Conservation (phyloP, 441 rosid genomes). For the Pelargonium citronellum region DNA sequence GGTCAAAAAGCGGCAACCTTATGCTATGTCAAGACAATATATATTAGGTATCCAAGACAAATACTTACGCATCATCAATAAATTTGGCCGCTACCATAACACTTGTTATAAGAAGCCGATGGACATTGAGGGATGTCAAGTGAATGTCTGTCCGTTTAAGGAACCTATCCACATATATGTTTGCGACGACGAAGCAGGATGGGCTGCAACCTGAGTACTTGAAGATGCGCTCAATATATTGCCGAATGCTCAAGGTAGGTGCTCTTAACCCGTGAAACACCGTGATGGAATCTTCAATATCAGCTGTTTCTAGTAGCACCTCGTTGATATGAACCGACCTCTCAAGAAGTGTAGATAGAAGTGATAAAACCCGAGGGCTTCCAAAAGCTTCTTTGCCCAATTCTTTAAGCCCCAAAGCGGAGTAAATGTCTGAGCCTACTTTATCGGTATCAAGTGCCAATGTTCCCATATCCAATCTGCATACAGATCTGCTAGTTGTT, state of each 20-base stretch:
- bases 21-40: no score
- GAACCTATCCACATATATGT: constrained; percentile 60
- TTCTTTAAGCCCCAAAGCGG: constrained; percentile 51
- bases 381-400: constrained; percentile 40
- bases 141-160: constrained; percentile 37
- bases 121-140: constrained; percentile 65
- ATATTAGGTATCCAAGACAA: background rate
- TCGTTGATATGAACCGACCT: constrained; percentile 46
- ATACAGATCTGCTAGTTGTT: background rate
- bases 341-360: constrained; percentile 63
- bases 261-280: constrained; percentile 60
- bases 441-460: constrained; percentile 28
- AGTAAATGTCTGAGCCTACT: constrained; percentile 42
- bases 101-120: constrained; percentile 73
- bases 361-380: constrained; percentile 45
- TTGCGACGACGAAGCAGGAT: constrained; percentile 70
- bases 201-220: constrained; percentile 81
- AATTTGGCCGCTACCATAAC: constrained; percentile 75
- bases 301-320: constrained; percentile 26
- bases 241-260: constrained; percentile 55
- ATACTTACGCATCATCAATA: constrained; percentile 64
- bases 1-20: no score
- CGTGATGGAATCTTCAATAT: constrained; percentile 33
- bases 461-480: constrained; percentile 44
- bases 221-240: constrained; percentile 73